Conservation (phyloP, 768 basidiomycete genomes). For the Amanita brunnescens region DNA sequence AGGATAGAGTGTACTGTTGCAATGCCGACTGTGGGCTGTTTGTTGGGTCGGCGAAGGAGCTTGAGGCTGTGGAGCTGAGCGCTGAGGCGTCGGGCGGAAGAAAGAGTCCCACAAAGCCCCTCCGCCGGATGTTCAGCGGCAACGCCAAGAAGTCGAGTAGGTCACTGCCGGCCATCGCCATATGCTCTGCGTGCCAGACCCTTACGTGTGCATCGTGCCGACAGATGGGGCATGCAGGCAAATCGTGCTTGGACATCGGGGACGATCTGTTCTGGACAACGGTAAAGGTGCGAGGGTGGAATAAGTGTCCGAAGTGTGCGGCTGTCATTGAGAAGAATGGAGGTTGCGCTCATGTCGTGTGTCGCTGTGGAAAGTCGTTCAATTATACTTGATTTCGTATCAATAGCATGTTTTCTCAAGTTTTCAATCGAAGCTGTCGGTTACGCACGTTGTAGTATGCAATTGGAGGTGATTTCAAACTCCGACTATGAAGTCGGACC, state of each 20-base stretch:
- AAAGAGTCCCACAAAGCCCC: no score
- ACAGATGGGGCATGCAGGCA: not conserved
- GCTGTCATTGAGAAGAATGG: slow-evolving; percentile 8
- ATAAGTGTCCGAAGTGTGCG: slow-evolving; percentile 1
- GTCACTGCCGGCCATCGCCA: slow-evolving; percentile 5
- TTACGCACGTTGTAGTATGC: no score
- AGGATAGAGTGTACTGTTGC: not conserved
- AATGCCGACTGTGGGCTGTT: not conserved
- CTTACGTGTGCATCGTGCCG: not conserved
- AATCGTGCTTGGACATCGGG: not conserved
- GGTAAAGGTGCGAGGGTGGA: slow-evolving; percentile 1
- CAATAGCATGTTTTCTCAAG: no score
- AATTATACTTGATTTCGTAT: not conserved
- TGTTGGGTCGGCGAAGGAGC: not conserved
- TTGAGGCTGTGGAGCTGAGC: not conserved
- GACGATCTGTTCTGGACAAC: not conserved
- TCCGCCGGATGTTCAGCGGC: slow-evolving; percentile 6
- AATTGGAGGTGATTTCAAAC: no score
- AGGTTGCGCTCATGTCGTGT: slow-evolving; percentile 6
- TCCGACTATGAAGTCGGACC: no score
- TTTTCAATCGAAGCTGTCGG: no score
- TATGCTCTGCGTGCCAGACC: slow-evolving; percentile 20
- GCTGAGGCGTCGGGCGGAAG: not conserved
- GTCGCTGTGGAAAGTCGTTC: slow-evolving; percentile 3
- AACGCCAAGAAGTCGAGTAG: not conserved